Base-by-base conservation (phyloP, 345 rosid genomes). In the Arabis alpina region DNA sequence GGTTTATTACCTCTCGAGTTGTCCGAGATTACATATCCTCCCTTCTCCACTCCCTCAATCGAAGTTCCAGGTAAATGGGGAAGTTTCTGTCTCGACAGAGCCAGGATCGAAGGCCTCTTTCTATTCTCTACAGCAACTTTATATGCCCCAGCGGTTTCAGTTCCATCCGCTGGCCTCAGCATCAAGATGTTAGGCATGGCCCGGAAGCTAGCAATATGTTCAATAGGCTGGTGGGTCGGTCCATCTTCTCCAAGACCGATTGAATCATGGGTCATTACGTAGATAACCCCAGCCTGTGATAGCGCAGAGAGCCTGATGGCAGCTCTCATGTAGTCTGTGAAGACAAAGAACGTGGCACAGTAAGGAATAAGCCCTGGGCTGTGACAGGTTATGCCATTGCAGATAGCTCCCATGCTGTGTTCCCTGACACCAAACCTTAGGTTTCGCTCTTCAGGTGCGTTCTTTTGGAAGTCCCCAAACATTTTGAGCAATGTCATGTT, bases 211-310 rank as follows among this genome's bases (percentile, higher is more conserved):
- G 96, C 93, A 73, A 93, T 13, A 75, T 93, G 97, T 78, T 93
- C 98, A 51, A 93, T 76, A 43, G 97, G 97, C 76, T 93, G 98
- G 77, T 90, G 98, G 69, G 98, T 93, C 15, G 96, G 98, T 42
- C 98, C 98, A 70, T 93, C 96, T 81, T 93, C 98, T 66, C 98
- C 98, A 15, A 93, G 93, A 70, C 98, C 98, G 65, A 93, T 90
- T 5, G 98, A 93, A 72, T 88, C 98, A 15, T 93, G 98, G 76
- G 98, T 88, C 98, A 93, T 93, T 12, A 93, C 90, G 24, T 92
- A 92, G 56, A 92, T 88, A 50, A 89, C 98, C 36, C 98, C 84
- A 28, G 96, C 87, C 75, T 89, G 86, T 34, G 49, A 55, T 79
- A 92, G 77, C 53, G 98, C 98, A 40, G 98, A 87, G 44, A 92